A percentile compares a stretch with the other conserved stretches of the same genome.
phyloP scores from a whole-genome alignment of 768 basidiomycete species.

The Cystobasidium ongulense region DNA sequence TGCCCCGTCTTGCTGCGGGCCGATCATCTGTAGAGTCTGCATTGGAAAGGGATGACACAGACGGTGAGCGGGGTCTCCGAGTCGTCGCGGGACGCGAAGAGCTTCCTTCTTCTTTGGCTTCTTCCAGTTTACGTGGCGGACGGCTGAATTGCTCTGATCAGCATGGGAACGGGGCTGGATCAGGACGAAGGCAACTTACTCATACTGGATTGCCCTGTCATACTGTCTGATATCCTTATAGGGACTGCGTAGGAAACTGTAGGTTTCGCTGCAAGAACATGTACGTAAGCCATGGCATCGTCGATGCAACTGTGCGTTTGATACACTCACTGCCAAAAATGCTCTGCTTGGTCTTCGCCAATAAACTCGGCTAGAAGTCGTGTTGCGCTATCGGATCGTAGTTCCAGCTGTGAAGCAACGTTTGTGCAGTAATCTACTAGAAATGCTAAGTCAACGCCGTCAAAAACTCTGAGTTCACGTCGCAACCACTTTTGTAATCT shows the following conservation, averaged over 20 bases:
- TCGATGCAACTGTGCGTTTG: background rate
- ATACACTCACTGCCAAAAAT: constrained; percentile 38
- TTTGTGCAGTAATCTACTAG: constrained; percentile 38
- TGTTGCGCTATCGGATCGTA: constrained; percentile 37
- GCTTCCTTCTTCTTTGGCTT: background rate
- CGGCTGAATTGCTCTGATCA: background rate
- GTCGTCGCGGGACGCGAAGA: background rate
- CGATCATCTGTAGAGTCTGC: background rate
- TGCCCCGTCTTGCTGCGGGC: background rate
- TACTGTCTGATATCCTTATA: constrained; percentile 24
- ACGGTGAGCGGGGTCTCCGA: background rate
- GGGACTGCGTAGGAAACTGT: constrained; percentile 21
- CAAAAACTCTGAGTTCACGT: constrained; percentile 40
- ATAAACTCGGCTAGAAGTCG: constrained; percentile 40
- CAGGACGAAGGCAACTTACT: background rate
- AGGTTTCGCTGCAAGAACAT: background rate
- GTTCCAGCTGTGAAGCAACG: constrained; percentile 41
- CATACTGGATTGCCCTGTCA: constrained; percentile 25
- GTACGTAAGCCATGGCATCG: background rate
- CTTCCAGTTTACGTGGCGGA: background rate
- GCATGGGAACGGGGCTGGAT: no score
- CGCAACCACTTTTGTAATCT: constrained; percentile 39
- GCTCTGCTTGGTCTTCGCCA: constrained; percentile 36
- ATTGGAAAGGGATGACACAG: background rate
- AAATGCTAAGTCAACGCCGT: constrained; percentile 39